Base-by-base conservation (phyloP, 1,284 basidiomycete species). In the Apiotrichum brassicae region DNA sequence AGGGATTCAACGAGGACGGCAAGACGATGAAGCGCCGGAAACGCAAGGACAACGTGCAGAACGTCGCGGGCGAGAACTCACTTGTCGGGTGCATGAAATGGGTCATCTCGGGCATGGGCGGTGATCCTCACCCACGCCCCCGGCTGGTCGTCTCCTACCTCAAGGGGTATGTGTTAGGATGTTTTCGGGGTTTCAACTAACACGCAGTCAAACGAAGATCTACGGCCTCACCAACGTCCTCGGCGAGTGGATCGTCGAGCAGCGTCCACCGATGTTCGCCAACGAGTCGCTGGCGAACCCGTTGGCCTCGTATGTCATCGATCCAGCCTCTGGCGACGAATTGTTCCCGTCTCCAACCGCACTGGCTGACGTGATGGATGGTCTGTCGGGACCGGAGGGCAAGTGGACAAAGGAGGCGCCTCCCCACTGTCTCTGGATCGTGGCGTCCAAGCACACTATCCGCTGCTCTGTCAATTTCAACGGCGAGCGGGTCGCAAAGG, bases 91-190 rank as follows among this genome's bases (percentile, higher is more conserved):
- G 78, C 0, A 64, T 90, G 59, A 75, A 77, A 34, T 92, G 86
- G 86, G 78, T 81, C 0, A 77, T 87, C 11, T 78, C 78, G 43
- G 72, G 77, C 0, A 64, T 82, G 26, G 77, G 77, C 4, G 72
- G 78, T 82, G 85, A 86, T 63, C 51, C 75, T 3, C 71, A 72
- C 0, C 72, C 76, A 1, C 73, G 75, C 12, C 75, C 87, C 12
- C 80, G 85, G 9, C 76, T 91, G 32, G 72, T 90, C 23, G 81
- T 81, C 3, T 76, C 77, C 8, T 78, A 77, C 33, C 70, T 69
- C 1, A 86, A 84, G 14, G 86, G 87, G 66, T 70, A 33, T 57
- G 62, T 51, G 28, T 30, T 40, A 43, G n/a, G n/a, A n/a, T n/a
- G n/a, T n/a, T 8, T 6, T n/a, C 33, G 2, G 57, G 1, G 51